Evolutionary conservation across 2,329 filamentous ascomycete genomes (phyloP), one percentile per base, ranked within the genome.

Genomic region (Colletotrichum sp.): DNA sequence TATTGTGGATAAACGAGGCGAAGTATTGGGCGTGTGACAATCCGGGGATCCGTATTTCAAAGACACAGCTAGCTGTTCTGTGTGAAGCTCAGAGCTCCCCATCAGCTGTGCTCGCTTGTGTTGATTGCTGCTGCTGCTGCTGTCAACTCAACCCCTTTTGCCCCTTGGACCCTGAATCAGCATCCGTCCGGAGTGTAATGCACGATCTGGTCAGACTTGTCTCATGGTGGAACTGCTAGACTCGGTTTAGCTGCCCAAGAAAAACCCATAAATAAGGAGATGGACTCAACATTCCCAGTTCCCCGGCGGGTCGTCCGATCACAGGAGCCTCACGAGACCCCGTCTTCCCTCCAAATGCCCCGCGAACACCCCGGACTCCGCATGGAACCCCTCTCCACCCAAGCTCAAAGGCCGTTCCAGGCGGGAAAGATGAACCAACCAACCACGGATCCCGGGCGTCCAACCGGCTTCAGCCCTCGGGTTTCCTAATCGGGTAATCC

Each of bases 401-500:
- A 13, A 34, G 21, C 62, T 44, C 21, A 64, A 64, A 66, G 63
- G 63, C 63, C 24, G 21, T 66, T 66, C 63, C 36, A 44, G 36
- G 34, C 63, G 63, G 34, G 24, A 64, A 39, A 39, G 63, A 66
- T 44, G 62, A 66, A 52, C 63, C 39, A 70, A 52, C 26, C 44
- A 68, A 59, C 63, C 70, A 34, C 34, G n/a, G n/a, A 64, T 64
- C 34, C 62, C 16, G 34, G 36, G 34, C 59, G n/a, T 32, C 34
- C 62, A 64, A 64, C 60, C 30, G 32, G 18, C 60, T 28, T 36
- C 16, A 64, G 60, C 60, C n/a, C 59, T 74, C 74, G 74, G 74
- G 9, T 74, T 76, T 21, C 74, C 71, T 8, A 59, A 64, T 73
- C 30, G 28, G 70, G 74, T 49, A 76, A 74, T 26, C 74, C 74